Base-by-base conservation (phyloP, 1,139 yeast genomes). In the Ashbya aceris region DNA sequence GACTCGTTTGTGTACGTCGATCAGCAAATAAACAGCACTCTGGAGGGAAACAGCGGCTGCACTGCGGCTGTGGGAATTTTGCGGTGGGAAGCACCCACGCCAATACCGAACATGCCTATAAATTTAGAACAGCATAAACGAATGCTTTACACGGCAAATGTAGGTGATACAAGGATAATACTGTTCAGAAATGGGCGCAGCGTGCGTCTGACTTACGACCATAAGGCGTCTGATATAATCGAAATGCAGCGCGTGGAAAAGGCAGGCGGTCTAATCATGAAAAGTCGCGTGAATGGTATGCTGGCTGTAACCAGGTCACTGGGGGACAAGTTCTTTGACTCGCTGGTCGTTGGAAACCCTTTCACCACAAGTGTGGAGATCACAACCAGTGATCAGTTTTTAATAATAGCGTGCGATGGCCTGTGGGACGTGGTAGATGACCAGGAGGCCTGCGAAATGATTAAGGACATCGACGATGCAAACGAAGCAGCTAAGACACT, bases 11-110 rank as follows among this genome's bases (percentile, higher is more conserved):
- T 74, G 26, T 74, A 76, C 45, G 93, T 95, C 4, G 98, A 89
- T 61, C 68, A 71, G 33, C 67, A 76, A 52, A 79, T 91, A 43
- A 75, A 72, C 38, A 68, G 74, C 43, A 60, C 62, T 38, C 53
- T 70, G 27, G 77, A 77, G 47, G 91, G 82, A 12, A 76, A 76
- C 43, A 77, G 93, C 45, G 98, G 98, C 0, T 80, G 94, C 52
- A 93, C 99, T 0, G 98, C 96, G 0, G 96, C 95, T 0, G 96
- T 89, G 20, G 96, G 96, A 1, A 79, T 91, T 1, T 64, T 87
- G 44, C 69, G 95, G 44, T 87, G 96, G 96, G 96, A 89, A 53
- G 68, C 73, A 34, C 73, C 72, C 5, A 30, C 40, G 7, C 64
- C 58, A 29, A 32, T 44, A 17, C 45, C 53, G 5, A 46, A 45